A percentile compares a stretch with the other conserved stretches of the same genome.
Evolutionary conservation across 176 grass and related monocot species (phyloP).

Genomic region (Dactylis glomerata): DNA sequence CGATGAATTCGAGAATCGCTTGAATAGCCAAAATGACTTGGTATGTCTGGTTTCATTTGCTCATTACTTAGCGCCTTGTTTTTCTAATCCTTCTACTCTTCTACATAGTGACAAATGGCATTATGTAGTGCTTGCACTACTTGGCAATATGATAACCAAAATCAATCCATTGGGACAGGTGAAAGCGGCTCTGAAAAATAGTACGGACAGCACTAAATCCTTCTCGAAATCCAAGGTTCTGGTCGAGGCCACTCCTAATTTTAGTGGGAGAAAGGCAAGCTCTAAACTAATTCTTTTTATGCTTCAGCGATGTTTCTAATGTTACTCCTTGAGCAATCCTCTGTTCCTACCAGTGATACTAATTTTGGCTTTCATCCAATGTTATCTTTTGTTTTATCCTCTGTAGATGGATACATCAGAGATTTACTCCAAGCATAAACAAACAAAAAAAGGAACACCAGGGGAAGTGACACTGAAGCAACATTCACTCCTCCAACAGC

Average conservation of each 20-base stretch:
- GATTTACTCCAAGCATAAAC: slow-evolving; percentile 56
- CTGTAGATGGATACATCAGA: slow-evolving; percentile 56
- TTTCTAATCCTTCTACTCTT: neutral
- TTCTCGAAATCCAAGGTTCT: slow-evolving; percentile 87
- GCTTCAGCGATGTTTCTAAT: slow-evolving; percentile 8
- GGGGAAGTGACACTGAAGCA: slow-evolving; percentile 69
- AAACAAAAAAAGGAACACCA: slow-evolving; percentile 52
- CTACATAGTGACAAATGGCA: slow-evolving; percentile 15
- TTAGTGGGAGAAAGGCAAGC: slow-evolving; percentile 68
- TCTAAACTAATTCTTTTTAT: slow-evolving; percentile 26
- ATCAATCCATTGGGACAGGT: slow-evolving; percentile 50
- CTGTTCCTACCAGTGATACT: neutral
- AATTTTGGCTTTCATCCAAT: slow-evolving; percentile 20
- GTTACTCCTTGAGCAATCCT: neutral
- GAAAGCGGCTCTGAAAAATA: slow-evolving; percentile 66
- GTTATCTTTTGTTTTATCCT: slow-evolving; percentile 33
- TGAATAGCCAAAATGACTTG: slow-evolving; percentile 70
- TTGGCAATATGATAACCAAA: slow-evolving; percentile 19
- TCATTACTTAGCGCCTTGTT: neutral
- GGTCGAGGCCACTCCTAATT: slow-evolving; percentile 42
- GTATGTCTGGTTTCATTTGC: slow-evolving; percentile 45
- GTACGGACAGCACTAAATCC: slow-evolving; percentile 58
- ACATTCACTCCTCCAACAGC: slow-evolving; percentile 64
- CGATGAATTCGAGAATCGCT: slow-evolving; percentile 76
- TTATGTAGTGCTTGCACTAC: neutral